A percentile compares a stretch with the other conserved stretches of the same genome.
Evolutionary conservation across 192 early-diverging fungal species (phyloP).

Genomic region (Backusella psychrophila): DNA sequence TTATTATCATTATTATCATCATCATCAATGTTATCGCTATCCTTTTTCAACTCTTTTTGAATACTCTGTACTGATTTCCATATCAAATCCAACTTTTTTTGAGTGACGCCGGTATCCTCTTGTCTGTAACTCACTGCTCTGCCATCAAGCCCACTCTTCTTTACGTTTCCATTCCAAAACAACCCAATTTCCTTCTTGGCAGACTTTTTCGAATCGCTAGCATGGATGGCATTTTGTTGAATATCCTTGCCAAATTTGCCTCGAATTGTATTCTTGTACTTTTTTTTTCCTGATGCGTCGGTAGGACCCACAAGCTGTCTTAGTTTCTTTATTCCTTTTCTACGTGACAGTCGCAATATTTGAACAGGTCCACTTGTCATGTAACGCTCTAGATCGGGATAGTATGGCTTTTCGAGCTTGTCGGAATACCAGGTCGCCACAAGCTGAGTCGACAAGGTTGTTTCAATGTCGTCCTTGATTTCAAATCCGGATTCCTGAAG

Average conservation of each 20-base stretch:
- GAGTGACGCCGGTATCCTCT: not conserved
- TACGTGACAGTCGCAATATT: slow-evolving; percentile 45
- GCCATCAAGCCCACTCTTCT: not conserved
- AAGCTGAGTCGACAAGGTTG: slow-evolving; percentile 36
- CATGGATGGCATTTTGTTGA: slow-evolving; percentile 54
- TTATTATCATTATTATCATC: not conserved
- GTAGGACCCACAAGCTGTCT: slow-evolving; percentile 53
- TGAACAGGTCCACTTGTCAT: slow-evolving; percentile 52
- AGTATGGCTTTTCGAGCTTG: slow-evolving; percentile 38
- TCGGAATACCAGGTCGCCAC: slow-evolving; percentile 45
- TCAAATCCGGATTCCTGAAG: slow-evolving; percentile 40
- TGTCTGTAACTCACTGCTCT: not conserved
- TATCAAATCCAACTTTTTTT: not conserved
- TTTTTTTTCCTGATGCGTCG: slow-evolving; percentile 33
- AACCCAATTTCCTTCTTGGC: not conserved
- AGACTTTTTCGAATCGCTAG: slow-evolving; percentile 45
- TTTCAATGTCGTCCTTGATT: slow-evolving; percentile 41
- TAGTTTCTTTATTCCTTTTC: slow-evolving; percentile 49
- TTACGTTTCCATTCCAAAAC: not conserved
- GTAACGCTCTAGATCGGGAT: slow-evolving; percentile 38
- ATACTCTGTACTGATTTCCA: not conserved
- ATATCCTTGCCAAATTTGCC: slow-evolving; percentile 44
- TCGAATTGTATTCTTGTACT: slow-evolving; percentile 43
- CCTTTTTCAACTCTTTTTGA: not conserved
- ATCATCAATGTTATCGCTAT: not conserved